Base-by-base conservation (phyloP, 1,284 basidiomycete species). In the Cutaneotrichosporon sp. region DNA sequence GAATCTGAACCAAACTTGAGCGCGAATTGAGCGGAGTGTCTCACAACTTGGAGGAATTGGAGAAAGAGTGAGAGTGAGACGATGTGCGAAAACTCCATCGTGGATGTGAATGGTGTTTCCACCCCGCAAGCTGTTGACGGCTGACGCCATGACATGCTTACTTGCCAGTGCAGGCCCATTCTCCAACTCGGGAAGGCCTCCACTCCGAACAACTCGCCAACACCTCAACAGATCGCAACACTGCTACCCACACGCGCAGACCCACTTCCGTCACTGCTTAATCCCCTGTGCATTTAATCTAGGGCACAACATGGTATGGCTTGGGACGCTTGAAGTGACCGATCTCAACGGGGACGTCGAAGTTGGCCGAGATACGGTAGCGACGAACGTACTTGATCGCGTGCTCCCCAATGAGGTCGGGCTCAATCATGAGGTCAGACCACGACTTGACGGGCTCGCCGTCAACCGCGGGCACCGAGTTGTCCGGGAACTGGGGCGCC, bases 301-400 rank as follows among this genome's bases (percentile, higher is more conserved):
- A 83, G 66, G 80, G 79, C 58, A 83, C 74, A 51, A 81, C 79
- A 69, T 82, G 82, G 76, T 83, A 83, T 49, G 72, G 71, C 70
- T 80, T 77, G 60, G 76, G 76, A 51, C 75, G 72, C 70, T 81
- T 81, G 67, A 80, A 72, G 56, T 76, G 70, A 42, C 76, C 77
- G 32, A 72, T 73, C 72, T 83, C 81, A 62, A 83, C 76, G 26
- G 81, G 80, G 58, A 76, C 69, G 67, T 82, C 80, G 63, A 79
- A 84, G 66, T 76, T 76, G 30, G 77, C 73, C 47, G 90, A 87
- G 69, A 88, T 87, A 73, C 96, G 87, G 84, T 91, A 97, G 77
- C 91, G 86, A 79, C 95, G 87, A 71, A 99, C 84, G 81, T 96
- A 97, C 69, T 88, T 88, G 80, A 97, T 90, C 16, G 94, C 95